Base-by-base conservation (phyloP, 73 alveolate species). In the Paramecium tetraurelia region DNA sequence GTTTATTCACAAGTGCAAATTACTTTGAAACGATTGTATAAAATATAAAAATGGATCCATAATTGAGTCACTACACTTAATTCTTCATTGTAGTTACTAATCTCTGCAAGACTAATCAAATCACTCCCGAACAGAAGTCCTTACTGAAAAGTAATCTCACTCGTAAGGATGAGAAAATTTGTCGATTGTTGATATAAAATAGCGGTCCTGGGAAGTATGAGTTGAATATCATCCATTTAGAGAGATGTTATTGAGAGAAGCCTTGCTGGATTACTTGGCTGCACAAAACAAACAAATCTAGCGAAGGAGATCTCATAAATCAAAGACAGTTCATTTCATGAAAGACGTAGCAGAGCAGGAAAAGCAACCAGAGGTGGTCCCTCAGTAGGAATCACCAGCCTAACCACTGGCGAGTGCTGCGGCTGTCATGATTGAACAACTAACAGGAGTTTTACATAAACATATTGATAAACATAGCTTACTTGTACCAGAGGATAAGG, bases 201-300 rank as follows among this genome's bases (percentile, higher is more conserved):
- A 24, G 57, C 12, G 90, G 90, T 40, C 90, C 90, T n/a, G 90
- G 90, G 20, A 80, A 44, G 90, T 80, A 80, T 24, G 48, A 22
- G 7, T 18, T 36, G 21, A 31, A 31, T 21, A 75, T 33, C 11
- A 36, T 31, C 21, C 20, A 16, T 72, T 14, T 44, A 80, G 90
- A 35, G 90, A 80, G 27, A 80, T 80, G 76, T 27, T 5, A 48
- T 35, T 80, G 12, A 3, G 90, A 48, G 90, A 80, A 22, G 90
- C 90, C 8, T 22, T 80, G 29, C 53, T 80, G 1, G 70, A 80
- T 20, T 80, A 80, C 31, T 22, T 80, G 16, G 10, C 27, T 0
- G 43, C 29, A 18, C 46, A 80, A 46, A 44, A 27, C 9, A 80
- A 46, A 22, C 2, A 24, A 27, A 31, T 80, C 24, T 35, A 80